Evolutionary conservation across 441 rosid species (phyloP).

Genomic region (Adansonia gregorii): DNA sequence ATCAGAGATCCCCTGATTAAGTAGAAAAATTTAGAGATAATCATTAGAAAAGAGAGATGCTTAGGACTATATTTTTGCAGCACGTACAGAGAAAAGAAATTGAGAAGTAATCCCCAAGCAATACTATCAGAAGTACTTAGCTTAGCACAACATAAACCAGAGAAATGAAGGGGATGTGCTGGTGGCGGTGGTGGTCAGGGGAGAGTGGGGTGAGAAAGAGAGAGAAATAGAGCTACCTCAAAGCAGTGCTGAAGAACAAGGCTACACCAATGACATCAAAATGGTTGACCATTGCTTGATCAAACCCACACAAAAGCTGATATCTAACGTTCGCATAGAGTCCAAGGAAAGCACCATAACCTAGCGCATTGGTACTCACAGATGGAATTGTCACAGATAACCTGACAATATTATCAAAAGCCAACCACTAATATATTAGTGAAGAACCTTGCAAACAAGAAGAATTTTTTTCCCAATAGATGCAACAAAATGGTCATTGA

Average conservation of each 20-base stretch:
- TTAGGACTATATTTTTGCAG: background rate
- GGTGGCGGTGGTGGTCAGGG: background rate
- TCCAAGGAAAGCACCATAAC: constrained; percentile 94
- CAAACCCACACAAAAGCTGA: constrained; percentile 83
- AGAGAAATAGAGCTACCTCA: constrained; percentile 67
- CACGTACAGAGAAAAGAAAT: background rate
- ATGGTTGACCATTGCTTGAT: constrained; percentile 66
- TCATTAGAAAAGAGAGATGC: background rate
- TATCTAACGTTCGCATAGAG: constrained; percentile 83
- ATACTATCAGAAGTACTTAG: background rate
- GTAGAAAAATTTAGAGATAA: background rate
- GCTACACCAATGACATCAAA: constrained; percentile 96
- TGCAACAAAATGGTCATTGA: background rate
- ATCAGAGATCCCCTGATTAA: background rate
- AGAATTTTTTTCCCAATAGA: constrained; percentile 9
- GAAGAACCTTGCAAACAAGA: constrained; percentile 5
- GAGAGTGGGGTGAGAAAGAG: background rate
- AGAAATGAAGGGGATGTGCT: background rate
- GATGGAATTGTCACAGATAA: constrained; percentile 83
- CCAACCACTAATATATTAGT: constrained; percentile 6
- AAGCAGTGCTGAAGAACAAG: constrained; percentile 73
- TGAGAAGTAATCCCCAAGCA: background rate
- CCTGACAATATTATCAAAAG: constrained; percentile 45
- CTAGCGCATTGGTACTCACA: constrained; percentile 69
- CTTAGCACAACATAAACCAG: constrained; percentile 1